These are phyloP conservation scores for Phytophthora hibernalis DNA, from an alignment of 352 stramenopile genomes.

Conservation along the genomic window DNA sequence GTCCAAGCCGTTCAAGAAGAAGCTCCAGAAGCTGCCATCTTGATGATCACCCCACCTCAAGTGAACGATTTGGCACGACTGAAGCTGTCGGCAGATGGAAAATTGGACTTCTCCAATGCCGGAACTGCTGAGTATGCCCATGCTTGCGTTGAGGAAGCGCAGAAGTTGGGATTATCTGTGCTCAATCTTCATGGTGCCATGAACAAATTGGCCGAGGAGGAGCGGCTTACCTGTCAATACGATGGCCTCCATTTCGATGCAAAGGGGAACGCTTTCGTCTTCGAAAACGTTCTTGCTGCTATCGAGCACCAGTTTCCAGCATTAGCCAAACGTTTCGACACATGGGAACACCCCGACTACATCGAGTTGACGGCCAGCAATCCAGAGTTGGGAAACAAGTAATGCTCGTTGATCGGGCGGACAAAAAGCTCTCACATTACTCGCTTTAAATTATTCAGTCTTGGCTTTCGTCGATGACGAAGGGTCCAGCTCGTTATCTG, in stretches of 20 bases:
- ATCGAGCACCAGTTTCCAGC: constrained; percentile 38
- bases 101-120: constrained; percentile 46
- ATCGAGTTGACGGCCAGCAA: constrained; percentile 19
- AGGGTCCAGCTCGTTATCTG: constrained; percentile 7
- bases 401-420: neutral
- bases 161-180: constrained; percentile 5
- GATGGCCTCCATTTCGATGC: constrained; percentile 49
- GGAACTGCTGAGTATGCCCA: constrained; percentile 33
- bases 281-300: constrained; percentile 22
- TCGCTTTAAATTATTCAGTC: constrained; percentile 32
- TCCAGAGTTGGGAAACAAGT: constrained; percentile 2
- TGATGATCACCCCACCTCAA: constrained; percentile 41
- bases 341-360: constrained; percentile 44
- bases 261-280: constrained; percentile 38
- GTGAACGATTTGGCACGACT: constrained; percentile 35
- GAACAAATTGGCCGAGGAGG: constrained; percentile 24
- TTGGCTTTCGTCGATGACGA: constrained; percentile 34
- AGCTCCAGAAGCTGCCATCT: constrained; percentile 25
- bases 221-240: constrained; percentile 26
- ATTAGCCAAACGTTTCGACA: constrained; percentile 26
- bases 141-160: constrained; percentile 33
- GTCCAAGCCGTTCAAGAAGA: constrained; percentile 34
- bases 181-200: constrained; percentile 40
- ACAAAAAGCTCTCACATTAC: constrained; percentile 13
- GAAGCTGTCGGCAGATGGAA: constrained; percentile 17